phyloP scores from a whole-genome alignment of 768 basidiomycete species.

The Hygrocybe punicea region DNA sequence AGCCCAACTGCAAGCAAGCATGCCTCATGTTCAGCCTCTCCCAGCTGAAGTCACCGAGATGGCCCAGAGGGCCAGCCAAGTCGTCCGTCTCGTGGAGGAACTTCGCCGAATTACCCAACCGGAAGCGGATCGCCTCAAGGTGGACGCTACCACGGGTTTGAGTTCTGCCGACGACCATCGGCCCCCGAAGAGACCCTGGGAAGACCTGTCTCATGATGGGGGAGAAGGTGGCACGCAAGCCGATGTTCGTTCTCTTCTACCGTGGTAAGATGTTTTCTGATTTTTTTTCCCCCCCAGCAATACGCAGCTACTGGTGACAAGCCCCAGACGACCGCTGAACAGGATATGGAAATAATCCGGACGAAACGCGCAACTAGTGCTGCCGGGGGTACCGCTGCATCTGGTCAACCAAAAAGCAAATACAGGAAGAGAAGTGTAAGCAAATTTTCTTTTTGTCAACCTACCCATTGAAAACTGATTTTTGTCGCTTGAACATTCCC shows the following conservation, averaged over 20 bases:
- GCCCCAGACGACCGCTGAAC: conserved; percentile 64
- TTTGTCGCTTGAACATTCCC: too few relatives aligned
- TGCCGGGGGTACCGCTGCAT: conserved; percentile 47
- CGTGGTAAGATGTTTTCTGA: not conserved
- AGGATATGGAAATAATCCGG: conserved; percentile 83
- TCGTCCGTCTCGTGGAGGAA: conserved; percentile 66
- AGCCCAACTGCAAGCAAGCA: conserved; percentile 46
- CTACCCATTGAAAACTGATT: too few relatives aligned
- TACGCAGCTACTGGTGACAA: conserved; percentile 32
- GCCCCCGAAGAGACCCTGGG: conserved; percentile 77
- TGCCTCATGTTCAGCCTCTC: conserved; percentile 50
- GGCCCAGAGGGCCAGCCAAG: conserved; percentile 60
- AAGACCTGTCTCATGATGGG: conserved; percentile 58
- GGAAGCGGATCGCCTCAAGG: conserved; percentile 35
- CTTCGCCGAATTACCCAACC: conserved; percentile 45
- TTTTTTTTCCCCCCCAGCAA: conserved; percentile 19
- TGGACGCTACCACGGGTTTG: conserved; percentile 22
- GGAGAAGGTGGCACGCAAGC: conserved; percentile 14
- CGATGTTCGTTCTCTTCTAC: conserved; percentile 2
- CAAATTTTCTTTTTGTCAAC: conserved; percentile 7
- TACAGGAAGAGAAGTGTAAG: conserved; percentile 80
- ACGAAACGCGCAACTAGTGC: conserved; percentile 74
- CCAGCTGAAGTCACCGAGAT: conserved; percentile 64
- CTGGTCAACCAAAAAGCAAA: conserved; percentile 68
- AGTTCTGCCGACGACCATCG: conserved; percentile 49